Conservation (phyloP, 345 rosid genomes). For the Euphorbia pulcherrima region DNA sequence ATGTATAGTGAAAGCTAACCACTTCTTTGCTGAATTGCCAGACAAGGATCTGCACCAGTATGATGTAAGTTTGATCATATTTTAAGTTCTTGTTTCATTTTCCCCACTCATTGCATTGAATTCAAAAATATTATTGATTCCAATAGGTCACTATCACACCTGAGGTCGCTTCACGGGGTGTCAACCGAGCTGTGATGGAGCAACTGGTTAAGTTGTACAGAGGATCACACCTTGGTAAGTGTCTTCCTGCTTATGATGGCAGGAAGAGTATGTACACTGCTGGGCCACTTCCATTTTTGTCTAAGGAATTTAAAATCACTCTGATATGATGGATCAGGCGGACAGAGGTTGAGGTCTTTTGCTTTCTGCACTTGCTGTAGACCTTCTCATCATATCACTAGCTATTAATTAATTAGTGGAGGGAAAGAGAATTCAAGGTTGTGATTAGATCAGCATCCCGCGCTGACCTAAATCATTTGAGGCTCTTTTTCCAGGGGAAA, state of each 20-base stretch:
- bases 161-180: constrained; percentile 69
- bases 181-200: constrained; percentile 83
- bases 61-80: constrained; percentile 51
- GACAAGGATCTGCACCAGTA: constrained; percentile 96
- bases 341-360: constrained; percentile 61
- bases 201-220: constrained; percentile 52
- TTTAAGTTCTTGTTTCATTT: background rate
- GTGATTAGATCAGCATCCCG: constrained; percentile 76
- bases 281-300: constrained; percentile 82
- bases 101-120: background rate
- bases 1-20: too few species aligned
- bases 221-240: constrained; percentile 76
- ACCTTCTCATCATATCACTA: constrained; percentile 41
- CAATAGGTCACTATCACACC: constrained; percentile 77
- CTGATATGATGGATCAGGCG: constrained; percentile 66
- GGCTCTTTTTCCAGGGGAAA: constrained; percentile 86
- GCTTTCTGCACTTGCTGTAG: constrained; percentile 7
- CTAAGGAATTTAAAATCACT: constrained; percentile 82
- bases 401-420: too few species aligned
- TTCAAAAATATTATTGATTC: background rate
- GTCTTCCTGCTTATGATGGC: constrained; percentile 99
- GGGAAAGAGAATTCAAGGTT: constrained; percentile 75
- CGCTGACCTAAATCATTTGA: constrained; percentile 84
- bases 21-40: constrained; percentile 83
- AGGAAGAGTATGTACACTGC: constrained; percentile 95